phyloP scores from a whole-genome alignment of 495 filamentous ascomycete species.

The Friedmanniomyces endolithicus region DNA sequence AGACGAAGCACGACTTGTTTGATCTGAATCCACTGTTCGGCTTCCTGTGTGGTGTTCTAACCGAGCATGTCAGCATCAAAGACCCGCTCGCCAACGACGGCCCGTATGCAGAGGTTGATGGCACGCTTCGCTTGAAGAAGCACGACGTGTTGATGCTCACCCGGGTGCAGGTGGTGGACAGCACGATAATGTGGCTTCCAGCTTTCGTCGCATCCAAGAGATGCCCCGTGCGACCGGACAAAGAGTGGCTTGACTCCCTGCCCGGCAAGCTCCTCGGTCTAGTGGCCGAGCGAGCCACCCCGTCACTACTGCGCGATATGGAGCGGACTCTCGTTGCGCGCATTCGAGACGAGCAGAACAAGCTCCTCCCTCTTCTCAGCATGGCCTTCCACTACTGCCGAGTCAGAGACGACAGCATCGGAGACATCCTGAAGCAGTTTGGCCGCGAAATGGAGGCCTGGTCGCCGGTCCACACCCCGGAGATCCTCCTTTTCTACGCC shows the following conservation, averaged over 20 bases:
- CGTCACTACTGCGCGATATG: not conserved
- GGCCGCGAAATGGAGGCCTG: not conserved
- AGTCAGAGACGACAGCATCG: not conserved
- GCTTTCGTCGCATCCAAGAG: not conserved
- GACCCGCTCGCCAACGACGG: not conserved
- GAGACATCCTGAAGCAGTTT: not conserved
- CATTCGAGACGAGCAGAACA: not conserved
- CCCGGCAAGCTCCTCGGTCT: conserved; percentile 3
- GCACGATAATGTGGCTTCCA: not conserved
- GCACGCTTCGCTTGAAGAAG: not conserved
- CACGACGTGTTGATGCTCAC: not conserved
- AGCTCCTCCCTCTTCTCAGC: not conserved
- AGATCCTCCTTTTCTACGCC: not conserved
- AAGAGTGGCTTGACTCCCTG: not conserved
- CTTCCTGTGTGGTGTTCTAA: not conserved
- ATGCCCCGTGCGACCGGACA: not conserved
- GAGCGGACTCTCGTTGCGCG: not conserved
- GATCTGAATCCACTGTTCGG: not conserved
- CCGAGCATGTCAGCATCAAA: not conserved
- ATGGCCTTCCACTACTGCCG: not conserved
- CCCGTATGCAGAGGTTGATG: not conserved
- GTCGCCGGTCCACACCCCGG: not conserved
- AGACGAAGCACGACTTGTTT: not conserved
- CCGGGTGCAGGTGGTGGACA: not conserved
- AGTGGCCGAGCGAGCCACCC: not conserved